Evolutionary conservation across 2,329 filamentous ascomycete genomes (phyloP), one percentile per base, ranked within the genome.

Genomic region (Pseudogymnoascus verrucosus): DNA sequence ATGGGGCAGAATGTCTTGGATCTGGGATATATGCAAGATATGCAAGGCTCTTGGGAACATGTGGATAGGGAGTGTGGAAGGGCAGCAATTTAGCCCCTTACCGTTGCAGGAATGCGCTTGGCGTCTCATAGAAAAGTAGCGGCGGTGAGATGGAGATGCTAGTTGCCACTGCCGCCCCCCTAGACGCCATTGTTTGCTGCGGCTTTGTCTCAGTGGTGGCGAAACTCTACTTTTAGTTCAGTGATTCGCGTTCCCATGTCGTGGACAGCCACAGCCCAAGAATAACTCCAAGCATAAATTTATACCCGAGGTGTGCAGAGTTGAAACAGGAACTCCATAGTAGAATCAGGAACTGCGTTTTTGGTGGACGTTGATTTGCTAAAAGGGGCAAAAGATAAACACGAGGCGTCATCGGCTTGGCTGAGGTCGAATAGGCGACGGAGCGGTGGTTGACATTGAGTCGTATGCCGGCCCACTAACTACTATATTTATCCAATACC

Each of bases 361-460:
- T 31, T 54, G 26, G 31, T 54, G 47, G 47, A 31, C n/a, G 26
- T 12, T 54, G n/a, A 31, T 31, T 54, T 54, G 26, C 47, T 31
- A 19, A 54, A 54, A 54, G 26, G 47, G 26, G 47, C 2, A 54
- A 54, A 54, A 54, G 47, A 54, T 54, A 31, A 54, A 54, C 47
- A 54, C 47, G n/a, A 6, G 47, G 47, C 47, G 47, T 57, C 47
- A 57, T 34, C n/a, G 47, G n/a, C 5, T 19, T 12, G 7, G 28
- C 26, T 34, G 47, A 19, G 26, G 47, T 57, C 47, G 26, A 57
- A 57, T 57, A 34, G 47, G 47, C 47, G 47, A 57, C 47, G n/a
- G 47, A 34, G 47, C 7, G 19, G 47, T 23, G 47, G 47, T 57
- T 57, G 47, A 57, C 26, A 57, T 57, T 57, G 47, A 57, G 47